Evolutionary conservation across 2,329 filamentous ascomycete species (phyloP), one percentile per base, ranked within the genome.

Genomic region (Paraphaeosphaeria sporulosa): DNA sequence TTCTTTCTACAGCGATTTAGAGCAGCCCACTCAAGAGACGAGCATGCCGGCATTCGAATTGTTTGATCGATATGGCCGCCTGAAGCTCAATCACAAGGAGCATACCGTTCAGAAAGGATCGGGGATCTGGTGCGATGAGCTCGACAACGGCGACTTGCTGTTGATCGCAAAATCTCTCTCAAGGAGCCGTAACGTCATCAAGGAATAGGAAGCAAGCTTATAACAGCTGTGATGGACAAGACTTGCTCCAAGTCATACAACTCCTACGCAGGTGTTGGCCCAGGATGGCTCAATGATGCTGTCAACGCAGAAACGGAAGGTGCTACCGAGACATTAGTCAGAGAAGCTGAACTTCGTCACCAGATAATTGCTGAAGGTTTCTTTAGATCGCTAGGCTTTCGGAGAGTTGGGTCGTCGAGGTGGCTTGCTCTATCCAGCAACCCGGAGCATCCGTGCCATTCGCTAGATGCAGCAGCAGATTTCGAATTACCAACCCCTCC

Each of bases 21-120:
- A 79, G 55, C 63, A 60, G 55, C 63, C 64, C 30, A 66, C 66
- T 44, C 46, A 64, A 57, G 74, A 76, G 38, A 66, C 70, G 19
- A 68, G 70, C 49, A 36, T 61, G 17, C 58, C 81, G n/a, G 77
- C 72, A 15, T 77, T 79, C 58, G 61, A 72, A 9, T 53, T 81
- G 4, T 79, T 80, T 59, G 73, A 80, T 59, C 65, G 74, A 25
- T 80, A 79, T 58, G 79, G 78, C 46, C 67, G 68, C 54, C 65
- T 81, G 25, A 73, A 72, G 46, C 36, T 61, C 25, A 73, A 78
- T 49, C 75, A 73, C 58, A 71, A 72, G 44, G 56, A 69, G 13
- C 75, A 74, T 49, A 44, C 48, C 12, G 27, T 73, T 30, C 63
- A 56, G 23, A 73, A 72, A 58, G 74, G 72, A 2, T 63, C 68